Base-by-base conservation (phyloP, 352 stramenopile species). In the Aphanomyces astaci region DNA sequence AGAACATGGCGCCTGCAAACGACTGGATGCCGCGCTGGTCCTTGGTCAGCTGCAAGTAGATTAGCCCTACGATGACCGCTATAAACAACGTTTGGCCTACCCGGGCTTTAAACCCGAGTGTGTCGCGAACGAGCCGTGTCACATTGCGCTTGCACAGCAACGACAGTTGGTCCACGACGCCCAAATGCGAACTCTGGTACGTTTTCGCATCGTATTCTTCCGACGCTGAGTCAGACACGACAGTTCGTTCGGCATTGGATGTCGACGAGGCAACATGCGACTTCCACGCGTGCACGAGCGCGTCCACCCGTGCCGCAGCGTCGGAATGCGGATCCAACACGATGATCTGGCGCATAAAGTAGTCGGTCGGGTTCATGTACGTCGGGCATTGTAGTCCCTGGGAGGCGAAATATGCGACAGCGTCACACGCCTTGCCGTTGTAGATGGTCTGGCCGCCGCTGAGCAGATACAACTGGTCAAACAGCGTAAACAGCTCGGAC, bases 341-440 rank as follows among this genome's bases (percentile, higher is more conserved):
- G 1, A 79, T 75, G 9, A 90, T 68, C 59, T 84, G 76, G 17
- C 76, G 76, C 60, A 87, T 75, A 31, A 90, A 90, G 40, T 79
- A 90, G 59, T 91, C 82, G 3, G 81, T 73, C 10, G 81, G 82
- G 45, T 86, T 90, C 70, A 74, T 67, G 66, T 81, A 89, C 48
- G 71, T 46, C 30, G 82, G 80, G 48, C 82, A 91, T 48, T 70
- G 63, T 32, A 78, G 82, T 0, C 84, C 84, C 10, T 79, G 55
- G 0, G 76, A 78, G 1, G 71, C 71, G 54, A 90, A 90, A 72
- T 88, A 90, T 22, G 70, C 49, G 25, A 90, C 79, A 1, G 72
- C 68, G 15, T 90, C 73, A 10, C 28, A 59, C 13, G 77, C 77
- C 25, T 78, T 80, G 7, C 84, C 81, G 33, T 89, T 75, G 72